Conservation (phyloP, 2,329 filamentous ascomycete species). For the Fusarium coicis region DNA sequence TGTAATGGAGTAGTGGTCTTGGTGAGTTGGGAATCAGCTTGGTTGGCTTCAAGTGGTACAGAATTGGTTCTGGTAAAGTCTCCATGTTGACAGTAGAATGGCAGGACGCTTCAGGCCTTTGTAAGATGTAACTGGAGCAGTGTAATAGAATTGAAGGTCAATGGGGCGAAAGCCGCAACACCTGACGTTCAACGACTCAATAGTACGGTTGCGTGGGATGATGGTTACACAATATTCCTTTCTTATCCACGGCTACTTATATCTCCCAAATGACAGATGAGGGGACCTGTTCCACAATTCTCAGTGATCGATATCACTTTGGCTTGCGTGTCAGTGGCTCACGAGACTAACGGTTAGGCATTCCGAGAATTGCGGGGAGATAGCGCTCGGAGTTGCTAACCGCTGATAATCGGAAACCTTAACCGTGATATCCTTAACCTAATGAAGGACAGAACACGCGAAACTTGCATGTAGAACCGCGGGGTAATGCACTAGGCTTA, state of each 20-base stretch:
- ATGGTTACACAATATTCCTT: background rate
- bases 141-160: accelerated
- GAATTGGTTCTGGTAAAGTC: background rate
- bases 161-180: background rate
- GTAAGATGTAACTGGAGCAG: accelerated
- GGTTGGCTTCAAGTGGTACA: slow-evolving; percentile 11
- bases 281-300: background rate
- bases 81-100: background rate
- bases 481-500: background rate
- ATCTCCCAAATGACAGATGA: background rate
- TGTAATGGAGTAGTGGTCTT: slow-evolving; percentile 14
- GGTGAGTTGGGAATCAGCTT: slow-evolving; percentile 16
- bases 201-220: background rate
- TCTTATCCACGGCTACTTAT: background rate
- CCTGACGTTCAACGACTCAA: too few relatives aligned
- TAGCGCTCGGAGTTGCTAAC: background rate
- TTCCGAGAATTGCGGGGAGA: slow-evolving; percentile 10
- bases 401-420: background rate
- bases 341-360: background rate
- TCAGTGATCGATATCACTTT: background rate
- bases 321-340: too few relatives aligned
- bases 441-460: background rate
- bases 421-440: background rate
- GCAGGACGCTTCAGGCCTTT: accelerated
- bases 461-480: background rate